Evolutionary conservation across 352 stramenopile genomes (phyloP), one percentile per base, ranked within the genome.

Genomic region (Globisporangium splendens): DNA sequence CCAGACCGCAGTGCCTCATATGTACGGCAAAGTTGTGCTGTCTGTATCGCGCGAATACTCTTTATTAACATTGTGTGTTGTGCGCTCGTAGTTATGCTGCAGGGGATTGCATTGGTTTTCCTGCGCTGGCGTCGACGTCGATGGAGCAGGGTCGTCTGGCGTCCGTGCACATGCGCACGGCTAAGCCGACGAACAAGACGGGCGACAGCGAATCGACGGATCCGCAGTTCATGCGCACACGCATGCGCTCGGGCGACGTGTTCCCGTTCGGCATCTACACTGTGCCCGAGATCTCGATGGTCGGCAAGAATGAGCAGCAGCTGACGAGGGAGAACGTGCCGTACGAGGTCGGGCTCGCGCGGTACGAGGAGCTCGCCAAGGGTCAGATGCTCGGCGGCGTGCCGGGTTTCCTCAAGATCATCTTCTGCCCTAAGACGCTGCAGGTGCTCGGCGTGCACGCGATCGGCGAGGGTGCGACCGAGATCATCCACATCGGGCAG

Each of bases 401-500:
- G 42, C 74, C 80, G 0, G 86, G 86, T 15, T 88, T 91, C 55
- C 64, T 95, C 43, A 95, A 95, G 67, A 85, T 95, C 60, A 84
- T 95, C 54, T 95, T 95, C 61, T 89, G 83, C 49, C 83, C 83
- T 1, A 75, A 77, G 13, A 86, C 83, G 18, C 72, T 93, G 17
- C 68, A 89, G 51, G 66, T 95, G 22, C 56, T 94, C 3, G 86
- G 86, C 14, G 86, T 94, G 22, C 86, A 95, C 63, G 82, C 80
- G 43, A 93, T 95, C 46, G 86, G 86, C 4, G 84, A 95, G 55
- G 84, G 83, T 22, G 86, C 86, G 31, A 95, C 86, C n/a, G 86
- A 95, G 59, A 95, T 95, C 66, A 93, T 95, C 63, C 86, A 95
- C 71, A 93, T 95, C 70, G 86, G 86, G 17, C 86, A 95, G 59